These are phyloP conservation scores for Saccharomycopsis fibuligera DNA, from an alignment of 805 yeast species.

Conservation along the genomic window DNA sequence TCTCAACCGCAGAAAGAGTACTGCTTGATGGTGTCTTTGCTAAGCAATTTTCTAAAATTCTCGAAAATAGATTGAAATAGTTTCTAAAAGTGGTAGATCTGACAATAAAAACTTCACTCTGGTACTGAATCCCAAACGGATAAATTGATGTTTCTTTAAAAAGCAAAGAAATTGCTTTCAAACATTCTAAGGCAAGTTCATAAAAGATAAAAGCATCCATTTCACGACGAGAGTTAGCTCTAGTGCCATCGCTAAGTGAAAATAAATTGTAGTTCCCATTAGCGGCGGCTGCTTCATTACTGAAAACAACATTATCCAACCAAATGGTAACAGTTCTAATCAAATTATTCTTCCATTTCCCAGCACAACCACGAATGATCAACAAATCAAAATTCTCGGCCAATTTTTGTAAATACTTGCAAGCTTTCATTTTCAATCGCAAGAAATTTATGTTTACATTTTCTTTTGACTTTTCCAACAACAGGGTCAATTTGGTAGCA, in stretches of 20 bases:
- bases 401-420: conserved; percentile 16
- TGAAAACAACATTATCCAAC: conserved; percentile 17
- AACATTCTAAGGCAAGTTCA: conserved; percentile 17
- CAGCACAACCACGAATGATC: conserved; percentile 8
- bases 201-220: conserved; percentile 12
- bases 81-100: conserved; percentile 40
- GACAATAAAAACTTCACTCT: conserved; percentile 16
- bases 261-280: conserved; percentile 14
- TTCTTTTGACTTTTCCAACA: conserved; percentile 7
- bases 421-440: conserved; percentile 13
- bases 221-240: background rate
- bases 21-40: conserved; percentile 8
- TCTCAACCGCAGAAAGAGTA: conserved; percentile 30
- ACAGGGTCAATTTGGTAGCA: conserved; percentile 5
- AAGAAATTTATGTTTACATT: background rate
- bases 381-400: conserved; percentile 7
- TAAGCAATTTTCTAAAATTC: conserved; percentile 38
- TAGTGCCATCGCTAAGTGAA: background rate
- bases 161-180: conserved; percentile 13
- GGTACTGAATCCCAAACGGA: conserved; percentile 14
- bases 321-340: conserved; percentile 6
- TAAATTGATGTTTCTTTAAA: conserved; percentile 17
- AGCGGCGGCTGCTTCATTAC: conserved; percentile 1
- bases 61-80: conserved; percentile 41
- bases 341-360: conserved; percentile 13